Percentiles rank a stretch among this genome's conserved stretches.
These are phyloP conservation scores for Ophiostoma quercus DNA, from an alignment of 2,329 filamentous ascomycete genomes.

Conservation along the genomic window DNA sequence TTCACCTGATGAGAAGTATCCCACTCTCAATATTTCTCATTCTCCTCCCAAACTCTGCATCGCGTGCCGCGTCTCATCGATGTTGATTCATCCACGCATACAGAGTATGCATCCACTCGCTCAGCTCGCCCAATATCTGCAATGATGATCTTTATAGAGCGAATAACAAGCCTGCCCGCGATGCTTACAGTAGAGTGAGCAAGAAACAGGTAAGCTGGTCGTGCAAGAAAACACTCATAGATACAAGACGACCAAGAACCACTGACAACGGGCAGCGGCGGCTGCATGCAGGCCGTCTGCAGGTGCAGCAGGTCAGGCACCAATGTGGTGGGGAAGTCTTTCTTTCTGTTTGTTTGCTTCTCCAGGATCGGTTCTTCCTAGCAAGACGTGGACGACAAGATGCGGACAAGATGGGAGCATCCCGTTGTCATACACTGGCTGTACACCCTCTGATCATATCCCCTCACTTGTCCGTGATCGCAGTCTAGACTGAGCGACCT, in stretches of 20 bases:
- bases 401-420: not conserved
- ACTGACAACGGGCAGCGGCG: conserved; percentile 4
- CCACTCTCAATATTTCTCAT: not conserved
- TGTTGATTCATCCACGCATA: not conserved
- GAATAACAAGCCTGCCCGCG: not conserved
- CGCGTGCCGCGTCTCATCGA: not conserved
- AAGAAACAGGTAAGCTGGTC: not conserved
- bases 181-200: not conserved
- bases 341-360: not conserved
- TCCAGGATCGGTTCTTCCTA: not conserved
- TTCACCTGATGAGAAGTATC: not conserved
- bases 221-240: not conserved
- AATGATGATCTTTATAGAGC: not conserved
- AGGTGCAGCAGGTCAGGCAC: not conserved
- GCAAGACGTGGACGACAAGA: too few relatives aligned
- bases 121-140: not conserved
- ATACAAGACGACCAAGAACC: conserved; percentile 1
- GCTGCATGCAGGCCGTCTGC: conserved; percentile 9
- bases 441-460: not conserved
- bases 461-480: conserved; percentile 9
- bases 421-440: not conserved
- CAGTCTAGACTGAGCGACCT: not conserved
- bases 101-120: not conserved
- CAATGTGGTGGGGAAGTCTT: conserved; percentile 2
- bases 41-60: not conserved